These are phyloP conservation scores for Penicillium goetzii DNA, from an alignment of 495 filamentous ascomycete species.

Conservation along the genomic window DNA sequence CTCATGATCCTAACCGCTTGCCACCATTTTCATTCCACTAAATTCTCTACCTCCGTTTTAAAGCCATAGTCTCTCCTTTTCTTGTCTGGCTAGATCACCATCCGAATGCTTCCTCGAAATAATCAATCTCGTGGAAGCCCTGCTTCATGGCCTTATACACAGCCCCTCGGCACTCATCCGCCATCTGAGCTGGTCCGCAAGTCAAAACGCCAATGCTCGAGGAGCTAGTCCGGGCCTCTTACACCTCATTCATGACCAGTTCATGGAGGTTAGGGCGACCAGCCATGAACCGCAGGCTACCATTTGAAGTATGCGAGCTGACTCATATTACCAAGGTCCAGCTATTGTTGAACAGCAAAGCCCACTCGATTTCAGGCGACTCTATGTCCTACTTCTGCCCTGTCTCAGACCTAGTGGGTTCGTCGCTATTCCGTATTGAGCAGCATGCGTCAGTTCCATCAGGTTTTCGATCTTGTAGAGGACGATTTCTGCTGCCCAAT, in stretches of 20 bases:
- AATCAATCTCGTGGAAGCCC: background rate
- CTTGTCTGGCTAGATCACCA: background rate
- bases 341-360: too few species aligned
- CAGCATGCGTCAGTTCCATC: too few species aligned
- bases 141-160: background rate
- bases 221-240: background rate
- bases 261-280: background rate
- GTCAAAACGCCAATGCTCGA: background rate
- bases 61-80: background rate
- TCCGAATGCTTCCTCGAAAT: background rate
- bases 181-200: background rate
- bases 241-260: background rate
- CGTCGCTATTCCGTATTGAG: too few species aligned
- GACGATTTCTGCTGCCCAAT: too few species aligned
- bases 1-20: background rate
- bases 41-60: background rate
- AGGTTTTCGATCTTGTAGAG: too few species aligned
- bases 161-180: background rate
- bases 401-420: too few species aligned
- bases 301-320: background rate
- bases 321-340: too few species aligned
- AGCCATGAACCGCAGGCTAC: background rate
- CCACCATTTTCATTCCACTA: background rate
- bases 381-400: too few species aligned
- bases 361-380: too few species aligned